Base-by-base conservation (phyloP, 2,329 filamentous ascomycete species). In the Pseudocercospora musae region DNA sequence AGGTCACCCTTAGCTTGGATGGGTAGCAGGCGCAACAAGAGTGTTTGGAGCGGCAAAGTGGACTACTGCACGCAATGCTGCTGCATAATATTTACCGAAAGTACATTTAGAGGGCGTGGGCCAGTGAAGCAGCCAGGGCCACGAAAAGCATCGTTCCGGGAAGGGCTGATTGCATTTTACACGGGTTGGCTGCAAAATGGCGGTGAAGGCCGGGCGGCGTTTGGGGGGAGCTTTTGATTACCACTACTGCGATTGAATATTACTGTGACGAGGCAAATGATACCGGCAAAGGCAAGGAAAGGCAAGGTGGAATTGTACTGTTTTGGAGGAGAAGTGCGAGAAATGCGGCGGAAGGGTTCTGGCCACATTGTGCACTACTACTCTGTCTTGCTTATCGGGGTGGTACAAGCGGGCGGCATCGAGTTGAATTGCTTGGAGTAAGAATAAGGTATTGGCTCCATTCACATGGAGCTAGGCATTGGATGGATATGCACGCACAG, bases 1-100 rank as follows among this genome's bases (percentile, higher is more conserved):
- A 13, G 67, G 71, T 37, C 68, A 73, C 65, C 65, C 69, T 63
- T 71, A 60, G 59, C 29, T 40, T 29, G 37, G 52, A n/a, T 46
- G 55, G 55, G 25, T 57, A 15, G 40, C 40, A 48, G 42, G 42
- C 27, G 37, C 27, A 57, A 33, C 20, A 21, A 57, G 42, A 57
- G 42, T 48, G 53, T 57, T 46, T 54, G 37, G 55, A 29, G 58
- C 58, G 52, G 49, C 33, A 29, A 55, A 33, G 58, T 52, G 56
- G 40, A 62, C 20, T 21, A 48, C 42, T 55, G 60, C 37, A 58
- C 50, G 56, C 23, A 54, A 37, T n/a, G 46, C 52, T 49, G 44
- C 53, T 58, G 60, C 60, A 42, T 62, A 44, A 33, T 31, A 53
- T 44, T 20, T 2, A 58, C 31, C 21, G 49, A 56, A 18, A 52